phyloP scores from a whole-genome alignment of 139 green algal genomes.

The Tetradesmus lagerheimii region DNA sequence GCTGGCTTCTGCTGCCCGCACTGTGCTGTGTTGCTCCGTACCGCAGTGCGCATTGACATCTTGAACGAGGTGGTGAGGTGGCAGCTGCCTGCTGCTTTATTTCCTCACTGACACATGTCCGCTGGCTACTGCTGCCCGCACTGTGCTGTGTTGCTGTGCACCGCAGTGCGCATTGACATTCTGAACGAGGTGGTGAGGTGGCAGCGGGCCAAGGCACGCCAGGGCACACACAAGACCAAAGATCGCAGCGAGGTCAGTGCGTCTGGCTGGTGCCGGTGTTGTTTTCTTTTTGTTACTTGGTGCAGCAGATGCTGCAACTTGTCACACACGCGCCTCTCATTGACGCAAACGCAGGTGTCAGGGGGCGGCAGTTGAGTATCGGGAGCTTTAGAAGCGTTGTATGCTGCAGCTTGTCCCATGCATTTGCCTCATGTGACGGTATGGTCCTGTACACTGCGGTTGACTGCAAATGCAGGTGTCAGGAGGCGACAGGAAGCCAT shows the following conservation, averaged over 20 bases:
- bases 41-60: neutral
- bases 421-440: too few relatives aligned
- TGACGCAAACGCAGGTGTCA: constrained; percentile 40
- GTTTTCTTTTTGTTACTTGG: too few relatives aligned
- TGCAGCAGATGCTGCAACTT: too few relatives aligned
- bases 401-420: too few relatives aligned
- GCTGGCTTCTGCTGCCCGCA: neutral
- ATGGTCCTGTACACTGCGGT: too few relatives aligned
- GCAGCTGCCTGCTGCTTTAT: constrained; percentile 69
- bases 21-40: too few relatives aligned
- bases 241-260: constrained; percentile 76
- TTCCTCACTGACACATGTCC: neutral
- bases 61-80: constrained; percentile 67
- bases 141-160: too few relatives aligned
- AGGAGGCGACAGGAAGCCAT: too few relatives aligned
- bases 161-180: constrained; percentile 83
- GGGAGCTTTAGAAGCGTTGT: too few relatives aligned
- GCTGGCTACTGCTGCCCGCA: neutral
- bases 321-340: too few relatives aligned
- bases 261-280: too few relatives aligned
- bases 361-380: constrained; percentile 93
- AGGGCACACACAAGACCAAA: constrained; percentile 92
- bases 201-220: constrained; percentile 89
- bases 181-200: constrained; percentile 90
- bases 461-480: too few relatives aligned